Evolutionary conservation across 129 eudicot genomes (phyloP), one percentile per base, ranked within the genome.

Genomic region (Mikania micrantha): DNA sequence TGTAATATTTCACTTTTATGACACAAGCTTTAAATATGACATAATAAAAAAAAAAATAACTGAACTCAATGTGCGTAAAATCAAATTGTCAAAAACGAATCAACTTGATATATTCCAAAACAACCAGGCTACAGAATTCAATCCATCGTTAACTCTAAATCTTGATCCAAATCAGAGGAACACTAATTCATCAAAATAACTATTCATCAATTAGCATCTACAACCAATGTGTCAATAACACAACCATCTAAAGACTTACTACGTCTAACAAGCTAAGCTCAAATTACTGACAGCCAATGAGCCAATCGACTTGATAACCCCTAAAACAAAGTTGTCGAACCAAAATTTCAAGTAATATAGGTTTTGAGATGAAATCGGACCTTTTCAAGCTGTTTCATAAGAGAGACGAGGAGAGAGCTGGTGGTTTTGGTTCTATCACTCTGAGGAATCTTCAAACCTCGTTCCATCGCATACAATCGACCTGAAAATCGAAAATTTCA

Each of bases 401-500:
- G 91, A 19, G 96, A 88, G 25, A 88, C 69, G 32, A 93, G 96
- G 42, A 93, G 53, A 2, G 92, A 63, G 32, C 76, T 93, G 17
- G 96, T 86, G 24, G 93, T 89, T 74, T 89, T 84, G 1, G 99
- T 93, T 24, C 96, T 92, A 49, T 85, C 93, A 53, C 72, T 86
- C 48, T 77, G 82, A 21, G 99, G 96, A 75, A 93, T 84, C 90
- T 78, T 89, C 81, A 93, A 75, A 44, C 99, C 99, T 64, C 95
- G 83, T 71, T 93, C 96, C 99, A 93, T 93, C 59, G 96, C 96
- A 60, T 93, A 93, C 68, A 93, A 86, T 67, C 99, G 90, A 78
- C 96, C 99, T 88, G 21, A 27, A 38, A 58, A 47, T 10, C 2
- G 0, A 16, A 58, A 15, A 24, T 7, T 21, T 9, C 9, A 25